Conservation (phyloP, 1,284 basidiomycete species). For the Wolfiporia cocos region DNA sequence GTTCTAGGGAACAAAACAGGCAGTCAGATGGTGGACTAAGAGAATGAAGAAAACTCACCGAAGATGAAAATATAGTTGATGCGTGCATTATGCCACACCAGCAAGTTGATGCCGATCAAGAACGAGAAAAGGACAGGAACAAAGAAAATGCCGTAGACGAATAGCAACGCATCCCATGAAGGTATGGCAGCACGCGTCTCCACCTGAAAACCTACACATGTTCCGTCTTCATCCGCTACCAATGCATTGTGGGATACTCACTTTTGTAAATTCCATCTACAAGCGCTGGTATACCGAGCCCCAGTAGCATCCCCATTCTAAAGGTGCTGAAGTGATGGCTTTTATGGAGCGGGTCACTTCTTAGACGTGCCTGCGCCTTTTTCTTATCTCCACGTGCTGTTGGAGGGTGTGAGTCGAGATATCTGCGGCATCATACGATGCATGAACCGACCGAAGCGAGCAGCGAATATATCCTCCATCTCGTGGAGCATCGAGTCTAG, state of each 20-base stretch:
- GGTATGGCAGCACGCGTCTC: conserved; percentile 56
- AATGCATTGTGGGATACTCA: conserved; percentile 28
- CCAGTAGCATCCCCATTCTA: conserved; percentile 72
- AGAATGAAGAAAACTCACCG: conserved; percentile 36
- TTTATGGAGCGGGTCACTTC: conserved; percentile 45
- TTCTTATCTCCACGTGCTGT: conserved; percentile 82
- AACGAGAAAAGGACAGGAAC: conserved; percentile 77
- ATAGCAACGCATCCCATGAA: conserved; percentile 70
- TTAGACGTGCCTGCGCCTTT: conserved; percentile 65
- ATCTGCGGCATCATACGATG: background rate
- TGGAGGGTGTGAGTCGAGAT: background rate
- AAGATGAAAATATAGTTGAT: conserved; percentile 95
- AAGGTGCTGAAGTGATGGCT: conserved; percentile 78
- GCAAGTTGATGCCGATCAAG: conserved; percentile 76
- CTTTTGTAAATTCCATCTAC: conserved; percentile 66
- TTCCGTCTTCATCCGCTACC: background rate
- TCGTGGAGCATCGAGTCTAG: conserved; percentile 68
- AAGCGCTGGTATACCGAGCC: conserved; percentile 74
- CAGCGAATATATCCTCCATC: conserved; percentile 70
- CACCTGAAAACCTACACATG: conserved; percentile 47
- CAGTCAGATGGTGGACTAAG: background rate
- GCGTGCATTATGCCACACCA: conserved; percentile 69
- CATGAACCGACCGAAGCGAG: conserved; percentile 58
- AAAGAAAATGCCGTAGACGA: conserved; percentile 75
- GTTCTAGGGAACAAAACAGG: conserved; percentile 38